A percentile compares a stretch with the other conserved stretches of the same genome.
Evolutionary conservation across 192 early-diverging fungal species (phyloP).

Genomic region (Backusella australiensis): DNA sequence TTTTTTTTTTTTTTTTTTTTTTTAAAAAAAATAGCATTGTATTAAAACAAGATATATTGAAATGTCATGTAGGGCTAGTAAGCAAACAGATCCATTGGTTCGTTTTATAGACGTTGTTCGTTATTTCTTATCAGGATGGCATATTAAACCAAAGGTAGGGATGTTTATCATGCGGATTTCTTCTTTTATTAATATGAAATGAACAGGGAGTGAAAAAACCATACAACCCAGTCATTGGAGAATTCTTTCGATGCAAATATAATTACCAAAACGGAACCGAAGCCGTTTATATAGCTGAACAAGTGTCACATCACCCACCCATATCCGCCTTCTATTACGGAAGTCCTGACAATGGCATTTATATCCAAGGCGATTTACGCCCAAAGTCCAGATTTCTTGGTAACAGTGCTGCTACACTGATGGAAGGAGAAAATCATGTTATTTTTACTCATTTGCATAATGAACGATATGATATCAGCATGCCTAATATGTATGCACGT

Average conservation of each 20-base stretch:
- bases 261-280: constrained; percentile 65
- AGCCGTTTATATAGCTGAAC: constrained; percentile 84
- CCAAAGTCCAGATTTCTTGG: constrained; percentile 89
- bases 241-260: constrained; percentile 86
- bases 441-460: constrained; percentile 59
- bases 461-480: constrained; percentile 79
- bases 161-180: neutral
- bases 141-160: constrained; percentile 86
- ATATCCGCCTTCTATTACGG: constrained; percentile 83
- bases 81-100: constrained; percentile 66
- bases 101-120: constrained; percentile 82
- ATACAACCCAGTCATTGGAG: constrained; percentile 93
- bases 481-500: constrained; percentile 93
- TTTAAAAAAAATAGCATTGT: neutral
- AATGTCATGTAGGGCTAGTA: constrained; percentile 26
- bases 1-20: neutral
- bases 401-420: constrained; percentile 88
- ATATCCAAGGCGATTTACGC: constrained; percentile 75
- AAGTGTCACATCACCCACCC: constrained; percentile 94
- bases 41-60: neutral
- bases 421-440: constrained; percentile 71
- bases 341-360: constrained; percentile 77
- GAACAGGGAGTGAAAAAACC: constrained; percentile 87
- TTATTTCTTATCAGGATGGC: constrained; percentile 94
- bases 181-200: constrained; percentile 1